Evolutionary conservation across 768 basidiomycete genomes (phyloP).

Genomic region (Podaxis carcinomalis): DNA sequence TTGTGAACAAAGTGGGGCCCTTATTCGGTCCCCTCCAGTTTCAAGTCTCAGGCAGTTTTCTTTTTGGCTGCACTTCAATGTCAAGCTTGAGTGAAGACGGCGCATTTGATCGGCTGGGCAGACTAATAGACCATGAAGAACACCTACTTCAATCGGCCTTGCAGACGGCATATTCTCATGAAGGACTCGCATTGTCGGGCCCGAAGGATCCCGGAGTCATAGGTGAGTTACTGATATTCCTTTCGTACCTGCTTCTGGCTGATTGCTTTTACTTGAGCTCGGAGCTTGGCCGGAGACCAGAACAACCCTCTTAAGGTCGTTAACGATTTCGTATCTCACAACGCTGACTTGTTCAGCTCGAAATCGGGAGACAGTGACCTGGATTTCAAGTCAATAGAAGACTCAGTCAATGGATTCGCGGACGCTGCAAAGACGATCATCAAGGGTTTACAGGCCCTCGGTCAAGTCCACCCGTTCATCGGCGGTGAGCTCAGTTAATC

Average conservation of each 20-base stretch:
- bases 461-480: conserved; percentile 31
- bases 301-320: conserved; percentile 9
- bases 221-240: neutral
- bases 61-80: neutral
- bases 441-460: conserved; percentile 27
- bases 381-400: conserved; percentile 22
- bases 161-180: conserved; percentile 7
- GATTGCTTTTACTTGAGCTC: neutral
- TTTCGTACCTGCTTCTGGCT: neutral
- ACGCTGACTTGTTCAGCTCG: conserved; percentile 7
- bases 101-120: neutral
- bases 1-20: neutral
- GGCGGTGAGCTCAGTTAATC: conserved; percentile 20
- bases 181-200: neutral
- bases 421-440: conserved; percentile 26
- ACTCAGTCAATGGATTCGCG: conserved; percentile 22
- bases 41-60: neutral
- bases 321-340: conserved; percentile 13
- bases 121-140: conserved; percentile 1
- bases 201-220: conserved; percentile 5
- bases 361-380: neutral
- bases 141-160: conserved; percentile 4
- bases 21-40: neutral
- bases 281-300: conserved; percentile 1
- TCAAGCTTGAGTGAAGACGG: neutral